Percentiles rank a stretch among this genome's conserved stretches.
phyloP scores from a whole-genome alignment of 495 filamentous ascomycete species.

The Letharia lupina region DNA sequence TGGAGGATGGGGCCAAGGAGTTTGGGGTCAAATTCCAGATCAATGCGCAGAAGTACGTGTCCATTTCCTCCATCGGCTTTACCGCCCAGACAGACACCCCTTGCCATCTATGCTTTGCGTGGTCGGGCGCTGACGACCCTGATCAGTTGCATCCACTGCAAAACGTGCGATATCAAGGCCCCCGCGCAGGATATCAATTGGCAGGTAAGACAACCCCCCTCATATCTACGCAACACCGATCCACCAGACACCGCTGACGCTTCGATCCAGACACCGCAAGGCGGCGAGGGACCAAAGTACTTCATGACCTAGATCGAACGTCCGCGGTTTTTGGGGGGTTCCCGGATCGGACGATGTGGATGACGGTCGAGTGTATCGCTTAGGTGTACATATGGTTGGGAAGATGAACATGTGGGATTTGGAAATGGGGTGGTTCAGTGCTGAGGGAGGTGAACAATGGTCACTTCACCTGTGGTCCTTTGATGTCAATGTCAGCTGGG shows the following conservation, averaged over 20 bases:
- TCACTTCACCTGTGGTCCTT: too few relatives aligned
- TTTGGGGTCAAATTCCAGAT: constrained; percentile 93
- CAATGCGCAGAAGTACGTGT: constrained; percentile 88
- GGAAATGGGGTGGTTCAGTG: too few relatives aligned
- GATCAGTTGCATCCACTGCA: constrained; percentile 91
- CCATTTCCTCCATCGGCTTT: not conserved
- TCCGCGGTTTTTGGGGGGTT: too few relatives aligned
- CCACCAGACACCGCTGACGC: not conserved
- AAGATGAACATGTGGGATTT: too few relatives aligned
- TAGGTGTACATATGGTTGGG: too few relatives aligned
- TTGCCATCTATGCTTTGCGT: not conserved
- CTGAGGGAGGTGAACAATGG: too few relatives aligned
- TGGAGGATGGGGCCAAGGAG: constrained; percentile 77
- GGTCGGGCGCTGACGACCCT: not conserved
- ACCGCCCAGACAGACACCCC: not conserved
- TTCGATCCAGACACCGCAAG: constrained; percentile 60
- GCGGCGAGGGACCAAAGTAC: constrained; percentile 95
- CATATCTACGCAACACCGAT: not conserved
- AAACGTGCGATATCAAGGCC: constrained; percentile 98
- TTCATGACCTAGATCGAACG: constrained; percentile 60
- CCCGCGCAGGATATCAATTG: constrained; percentile 96
- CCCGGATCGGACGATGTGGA: too few relatives aligned
- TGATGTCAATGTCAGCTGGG: too few relatives aligned
- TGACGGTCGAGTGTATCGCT: too few relatives aligned
- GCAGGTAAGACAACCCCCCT: constrained; percentile 35